phyloP scores from a whole-genome alignment of 2,329 filamentous ascomycete genomes.

The Calonectria fujianensis region DNA sequence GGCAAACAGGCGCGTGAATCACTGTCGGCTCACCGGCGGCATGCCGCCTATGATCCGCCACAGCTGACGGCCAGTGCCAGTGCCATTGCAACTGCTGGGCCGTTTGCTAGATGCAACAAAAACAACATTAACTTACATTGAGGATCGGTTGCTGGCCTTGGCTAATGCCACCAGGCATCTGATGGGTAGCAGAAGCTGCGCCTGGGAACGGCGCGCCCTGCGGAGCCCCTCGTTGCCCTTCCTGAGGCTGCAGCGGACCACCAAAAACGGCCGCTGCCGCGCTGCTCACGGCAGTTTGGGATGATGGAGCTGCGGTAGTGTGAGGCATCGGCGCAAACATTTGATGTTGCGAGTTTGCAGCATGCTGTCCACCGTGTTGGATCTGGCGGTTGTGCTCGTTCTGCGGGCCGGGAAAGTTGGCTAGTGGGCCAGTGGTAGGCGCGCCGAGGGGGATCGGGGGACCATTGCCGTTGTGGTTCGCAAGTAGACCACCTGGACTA shows the following conservation, averaged over 20 bases:
- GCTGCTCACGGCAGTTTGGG: constrained; percentile 75
- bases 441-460: constrained; percentile 72
- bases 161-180: constrained; percentile 62
- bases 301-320: constrained; percentile 69
- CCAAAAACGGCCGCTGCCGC: constrained; percentile 79
- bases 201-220: constrained; percentile 68
- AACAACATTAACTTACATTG: constrained; percentile 68
- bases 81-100: constrained; percentile 2
- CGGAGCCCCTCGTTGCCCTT: constrained; percentile 72
- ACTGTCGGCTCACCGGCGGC: constrained; percentile 33
- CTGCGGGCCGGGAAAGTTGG: constrained; percentile 73
- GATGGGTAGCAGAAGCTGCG: constrained; percentile 62
- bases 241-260: constrained; percentile 80
- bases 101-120: constrained; percentile 14
- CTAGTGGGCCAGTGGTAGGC: constrained; percentile 68
- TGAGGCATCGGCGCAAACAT: constrained; percentile 75
- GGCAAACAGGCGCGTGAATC: constrained; percentile 43
- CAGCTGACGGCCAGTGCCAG: constrained; percentile 43
- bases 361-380: constrained; percentile 71
- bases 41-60: constrained; percentile 41
- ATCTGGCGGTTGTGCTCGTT: constrained; percentile 70
- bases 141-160: constrained; percentile 67
- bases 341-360: constrained; percentile 69
- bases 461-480: constrained; percentile 79
- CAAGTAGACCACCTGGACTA: constrained; percentile 91